These are phyloP conservation scores for Vaccinium macrocarpon DNA, from an alignment of 148 eudicot species.

Conservation along the genomic window DNA sequence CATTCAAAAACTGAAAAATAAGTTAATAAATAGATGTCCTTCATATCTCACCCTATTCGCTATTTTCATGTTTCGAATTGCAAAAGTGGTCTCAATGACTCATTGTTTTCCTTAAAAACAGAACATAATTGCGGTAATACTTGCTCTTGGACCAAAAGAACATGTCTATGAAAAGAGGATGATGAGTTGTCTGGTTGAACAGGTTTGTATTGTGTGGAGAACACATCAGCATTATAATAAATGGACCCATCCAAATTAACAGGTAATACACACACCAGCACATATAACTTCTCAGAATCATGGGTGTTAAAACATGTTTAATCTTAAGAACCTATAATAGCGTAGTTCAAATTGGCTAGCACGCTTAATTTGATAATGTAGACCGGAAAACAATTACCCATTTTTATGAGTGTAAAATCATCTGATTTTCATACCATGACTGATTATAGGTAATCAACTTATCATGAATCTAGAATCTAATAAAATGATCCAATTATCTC, in stretches of 20 bases:
- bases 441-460: not conserved
- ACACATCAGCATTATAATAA: not conserved
- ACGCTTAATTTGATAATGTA: not conserved
- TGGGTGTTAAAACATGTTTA: not conserved
- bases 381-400: not conserved
- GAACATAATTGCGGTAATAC: not conserved
- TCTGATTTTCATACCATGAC: not conserved
- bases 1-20: not conserved
- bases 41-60: not conserved
- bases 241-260: not conserved
- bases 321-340: not conserved
- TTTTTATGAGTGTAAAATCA: not conserved
- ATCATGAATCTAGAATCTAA: not conserved
- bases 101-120: not conserved
- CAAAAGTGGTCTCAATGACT: not conserved
- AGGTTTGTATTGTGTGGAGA: not conserved
- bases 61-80: not conserved
- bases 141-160: constrained; percentile 1
- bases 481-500: constrained; percentile 1
- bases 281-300: constrained; percentile 1
- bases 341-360: not conserved
- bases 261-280: not conserved
- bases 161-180: not conserved
- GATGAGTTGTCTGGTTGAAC: not conserved
- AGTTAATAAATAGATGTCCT: not conserved